These are phyloP conservation scores for Mucuna pruriens DNA, from an alignment of 306 rosid genomes.

Conservation along the genomic window DNA sequence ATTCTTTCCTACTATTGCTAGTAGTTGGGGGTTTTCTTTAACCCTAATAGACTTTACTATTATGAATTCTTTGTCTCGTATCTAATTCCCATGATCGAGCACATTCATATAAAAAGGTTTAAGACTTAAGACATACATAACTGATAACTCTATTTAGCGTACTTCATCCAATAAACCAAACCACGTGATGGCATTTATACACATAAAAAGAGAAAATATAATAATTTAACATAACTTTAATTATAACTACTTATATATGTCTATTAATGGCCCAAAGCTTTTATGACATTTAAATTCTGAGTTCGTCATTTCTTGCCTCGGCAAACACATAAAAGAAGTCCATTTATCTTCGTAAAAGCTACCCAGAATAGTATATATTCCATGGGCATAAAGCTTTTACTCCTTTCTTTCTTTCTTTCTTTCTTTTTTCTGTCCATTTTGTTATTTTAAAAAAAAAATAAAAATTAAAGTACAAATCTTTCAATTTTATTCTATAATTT, in stretches of 20 bases:
- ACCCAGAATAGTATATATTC: conserved; percentile 51
- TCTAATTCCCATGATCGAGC: conserved; percentile 15
- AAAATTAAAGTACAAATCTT: conserved; percentile 16
- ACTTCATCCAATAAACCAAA: conserved; percentile 16
- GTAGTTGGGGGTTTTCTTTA: conserved; percentile 32
- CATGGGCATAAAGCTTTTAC: conserved; percentile 43
- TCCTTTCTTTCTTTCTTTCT: conserved; percentile 26
- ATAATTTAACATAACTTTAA: background rate
- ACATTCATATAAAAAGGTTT: conserved; percentile 30
- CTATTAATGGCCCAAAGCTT: conserved; percentile 41
- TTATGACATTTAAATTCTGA: conserved; percentile 45
- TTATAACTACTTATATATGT: background rate
- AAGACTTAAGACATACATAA: background rate
- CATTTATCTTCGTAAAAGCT: conserved; percentile 37
- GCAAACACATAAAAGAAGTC: conserved; percentile 17
- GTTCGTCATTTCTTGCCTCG: conserved; percentile 47
- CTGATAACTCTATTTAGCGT: conserved; percentile 33
- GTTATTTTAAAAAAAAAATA: background rate
- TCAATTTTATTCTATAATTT: conserved; percentile 4
- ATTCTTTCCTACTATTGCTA: conserved; percentile 23
- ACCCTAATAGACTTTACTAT: conserved; percentile 27
- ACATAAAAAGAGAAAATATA: background rate
- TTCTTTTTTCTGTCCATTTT: conserved; percentile 18
- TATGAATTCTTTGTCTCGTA: background rate
- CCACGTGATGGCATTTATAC: conserved; percentile 20